Percentiles rank a stretch among this genome's conserved stretches.
These are phyloP conservation scores for Colletotrichum truncatum DNA, from an alignment of 2,329 filamentous ascomycete genomes.

Conservation along the genomic window DNA sequence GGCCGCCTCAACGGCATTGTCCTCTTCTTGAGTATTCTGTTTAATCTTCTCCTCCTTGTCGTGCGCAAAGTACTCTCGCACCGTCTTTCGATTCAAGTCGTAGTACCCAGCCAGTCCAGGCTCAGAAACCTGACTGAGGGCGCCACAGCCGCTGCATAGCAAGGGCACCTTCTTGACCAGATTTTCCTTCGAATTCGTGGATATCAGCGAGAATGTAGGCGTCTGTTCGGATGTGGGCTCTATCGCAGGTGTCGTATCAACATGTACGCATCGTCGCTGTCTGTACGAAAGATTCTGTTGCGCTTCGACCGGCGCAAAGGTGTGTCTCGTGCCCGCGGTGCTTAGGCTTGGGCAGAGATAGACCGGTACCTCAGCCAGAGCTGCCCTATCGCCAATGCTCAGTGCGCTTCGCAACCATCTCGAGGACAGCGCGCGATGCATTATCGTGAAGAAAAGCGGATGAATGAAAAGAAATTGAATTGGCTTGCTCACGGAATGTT, in stretches of 20 bases:
- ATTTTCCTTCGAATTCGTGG: not conserved
- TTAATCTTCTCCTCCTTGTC: constrained; percentile 36
- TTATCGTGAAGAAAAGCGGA: constrained; percentile 32
- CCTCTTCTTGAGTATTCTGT: constrained; percentile 42
- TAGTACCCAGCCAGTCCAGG: constrained; percentile 66
- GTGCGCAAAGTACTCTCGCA: constrained; percentile 56
- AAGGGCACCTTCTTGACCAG: constrained; percentile 52
- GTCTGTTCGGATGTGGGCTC: not conserved
- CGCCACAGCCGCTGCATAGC: constrained; percentile 72
- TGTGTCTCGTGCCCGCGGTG: not conserved
- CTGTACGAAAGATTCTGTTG: constrained; percentile 19
- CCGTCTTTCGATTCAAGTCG: constrained; percentile 58
- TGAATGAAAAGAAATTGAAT: not conserved
- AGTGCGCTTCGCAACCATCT: constrained; percentile 54
- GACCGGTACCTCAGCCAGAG: constrained; percentile 50
- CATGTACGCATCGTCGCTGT: constrained; percentile 39
- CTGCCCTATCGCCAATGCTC: constrained; percentile 48
- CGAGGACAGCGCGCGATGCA: constrained; percentile 55
- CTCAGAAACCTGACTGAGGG: constrained; percentile 65
- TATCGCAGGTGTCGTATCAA: not conserved
- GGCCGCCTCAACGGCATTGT: constrained; percentile 56
- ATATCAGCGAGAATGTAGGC: not conserved
- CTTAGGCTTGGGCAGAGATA: constrained; percentile 54
- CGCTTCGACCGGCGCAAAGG: constrained; percentile 32
- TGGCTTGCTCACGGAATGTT: not conserved